phyloP scores from a whole-genome alignment of 345 rosid species.

The Populus pruinosa region DNA sequence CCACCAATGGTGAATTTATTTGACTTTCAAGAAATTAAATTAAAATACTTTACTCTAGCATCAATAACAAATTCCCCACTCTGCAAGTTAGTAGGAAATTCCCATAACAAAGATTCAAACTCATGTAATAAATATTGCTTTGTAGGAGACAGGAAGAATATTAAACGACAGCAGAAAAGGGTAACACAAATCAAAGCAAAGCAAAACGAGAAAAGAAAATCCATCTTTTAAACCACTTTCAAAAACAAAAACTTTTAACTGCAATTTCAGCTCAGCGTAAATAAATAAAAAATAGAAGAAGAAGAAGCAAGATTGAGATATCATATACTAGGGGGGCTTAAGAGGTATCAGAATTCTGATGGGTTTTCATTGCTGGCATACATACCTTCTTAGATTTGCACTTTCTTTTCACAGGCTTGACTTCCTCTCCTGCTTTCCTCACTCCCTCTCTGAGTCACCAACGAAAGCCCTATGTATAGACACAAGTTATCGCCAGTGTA shows the following conservation, averaged over 20 bases:
- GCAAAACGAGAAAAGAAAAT: background rate
- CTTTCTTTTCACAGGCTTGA: constrained; percentile 7
- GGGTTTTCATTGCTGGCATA: background rate
- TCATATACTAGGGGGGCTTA: background rate
- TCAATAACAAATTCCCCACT: too few species aligned
- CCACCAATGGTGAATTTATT: too few species aligned
- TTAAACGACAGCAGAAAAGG: too few species aligned
- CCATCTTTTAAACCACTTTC: constrained; percentile 10
- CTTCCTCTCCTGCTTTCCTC: background rate
- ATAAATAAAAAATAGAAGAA: background rate
- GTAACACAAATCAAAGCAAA: background rate
- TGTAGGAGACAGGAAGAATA: background rate
- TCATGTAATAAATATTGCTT: background rate
- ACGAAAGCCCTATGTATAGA: background rate
- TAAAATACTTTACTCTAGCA: too few species aligned
- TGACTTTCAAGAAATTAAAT: too few species aligned
- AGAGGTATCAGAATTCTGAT: background rate
- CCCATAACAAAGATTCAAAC: background rate
- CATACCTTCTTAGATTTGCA: constrained; percentile 23
- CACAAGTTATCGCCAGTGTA: background rate
- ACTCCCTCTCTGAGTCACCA: background rate
- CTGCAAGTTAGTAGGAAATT: too few species aligned
- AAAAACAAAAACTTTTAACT: background rate
- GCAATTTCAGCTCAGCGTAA: background rate
- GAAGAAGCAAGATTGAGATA: too few species aligned